A percentile compares a stretch with the other conserved stretches of the same genome.
These are phyloP conservation scores for Flaveria floridana DNA, from an alignment of 140 eudicot species.

Conservation along the genomic window DNA sequence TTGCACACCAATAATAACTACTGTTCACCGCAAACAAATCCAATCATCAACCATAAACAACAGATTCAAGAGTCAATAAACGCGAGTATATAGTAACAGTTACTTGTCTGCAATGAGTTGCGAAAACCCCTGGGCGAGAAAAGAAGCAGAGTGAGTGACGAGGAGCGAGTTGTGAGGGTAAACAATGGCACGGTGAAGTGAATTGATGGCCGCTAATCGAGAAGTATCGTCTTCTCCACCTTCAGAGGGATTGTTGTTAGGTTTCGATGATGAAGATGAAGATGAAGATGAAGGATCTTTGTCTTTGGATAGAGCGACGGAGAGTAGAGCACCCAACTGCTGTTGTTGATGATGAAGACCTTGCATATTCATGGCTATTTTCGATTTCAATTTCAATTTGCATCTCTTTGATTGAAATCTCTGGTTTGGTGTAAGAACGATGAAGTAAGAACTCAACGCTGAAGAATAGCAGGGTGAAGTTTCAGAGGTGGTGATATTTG, in stretches of 20 bases:
- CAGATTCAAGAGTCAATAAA: slow-evolving; percentile 12
- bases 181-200: slow-evolving; percentile 79
- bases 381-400: slow-evolving; percentile 27
- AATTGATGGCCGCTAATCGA: slow-evolving; percentile 65
- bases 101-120: slow-evolving; percentile 88
- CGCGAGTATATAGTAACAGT: slow-evolving; percentile 8
- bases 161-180: slow-evolving; percentile 88
- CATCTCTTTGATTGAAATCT: slow-evolving; percentile 12
- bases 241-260: slow-evolving; percentile 32
- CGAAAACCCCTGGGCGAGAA: slow-evolving; percentile 80
- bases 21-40: slow-evolving; percentile 1
- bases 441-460: neutral
- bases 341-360: slow-evolving; percentile 93
- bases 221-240: slow-evolving; percentile 52
- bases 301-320: slow-evolving; percentile 74
- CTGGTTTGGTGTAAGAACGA: slow-evolving; percentile 1
- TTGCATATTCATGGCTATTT: slow-evolving; percentile 66
- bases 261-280: slow-evolving; percentile 34
- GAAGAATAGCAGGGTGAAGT: slow-evolving; percentile 8
- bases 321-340: slow-evolving; percentile 78
- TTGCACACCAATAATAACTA: slow-evolving; percentile 11
- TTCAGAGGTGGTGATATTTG: neutral
- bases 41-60: slow-evolving; percentile 17
- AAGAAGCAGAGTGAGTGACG: slow-evolving; percentile 85
- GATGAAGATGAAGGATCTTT: slow-evolving; percentile 33